Base-by-base conservation (phyloP, 768 basidiomycete genomes). In the Pleurotus pulmonarius region DNA sequence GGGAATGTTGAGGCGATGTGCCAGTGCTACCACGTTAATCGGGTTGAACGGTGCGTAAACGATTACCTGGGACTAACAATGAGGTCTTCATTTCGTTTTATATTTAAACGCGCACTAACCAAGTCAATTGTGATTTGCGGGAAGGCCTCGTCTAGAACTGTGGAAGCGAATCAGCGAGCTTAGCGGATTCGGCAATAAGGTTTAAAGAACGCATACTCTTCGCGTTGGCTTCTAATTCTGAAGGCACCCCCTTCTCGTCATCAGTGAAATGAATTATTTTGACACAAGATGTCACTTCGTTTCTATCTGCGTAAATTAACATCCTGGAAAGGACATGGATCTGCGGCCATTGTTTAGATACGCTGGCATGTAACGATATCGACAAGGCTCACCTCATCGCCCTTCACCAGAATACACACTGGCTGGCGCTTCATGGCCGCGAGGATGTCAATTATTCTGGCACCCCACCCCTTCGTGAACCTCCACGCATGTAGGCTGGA, bases 151-250 rank as follows among this genome's bases (percentile, higher is more conserved):
- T 74, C 70, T 3, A 74, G 61, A 52, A 71, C 70, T 73, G 43
- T 26, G 4, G 22, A 18, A 39, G 41, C 2, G 26, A 3, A 37
- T 59, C 5, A 20, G 18, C 15, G 22, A 11, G 8, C 5, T 20
- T 16, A 38, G 37, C 18, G 15, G 20, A 16, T 44, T 4, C 11
- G 12, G 1, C 39, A 22, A 44, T 5, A 25, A 53, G 41, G 41
- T 16, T 44, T 34, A 12, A 1, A 29, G 55, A n/a, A 61, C 18
- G 64, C 73, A 20, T 51, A 83, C 85, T 83, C 64, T 83, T 87
- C 29, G 80, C 75, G 63, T 90, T 91, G 4, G 87, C 85, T 64
- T 86, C 87, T 61, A 91, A 68, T 62, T 91, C 89, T 0, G 84
- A 84, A 0, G 88, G 88, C 22, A 84, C 73, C 0, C 75, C 78